Evolutionary conservation across 2,329 filamentous ascomycete species (phyloP).

Genomic region (Fusarium sulawesiense): DNA sequence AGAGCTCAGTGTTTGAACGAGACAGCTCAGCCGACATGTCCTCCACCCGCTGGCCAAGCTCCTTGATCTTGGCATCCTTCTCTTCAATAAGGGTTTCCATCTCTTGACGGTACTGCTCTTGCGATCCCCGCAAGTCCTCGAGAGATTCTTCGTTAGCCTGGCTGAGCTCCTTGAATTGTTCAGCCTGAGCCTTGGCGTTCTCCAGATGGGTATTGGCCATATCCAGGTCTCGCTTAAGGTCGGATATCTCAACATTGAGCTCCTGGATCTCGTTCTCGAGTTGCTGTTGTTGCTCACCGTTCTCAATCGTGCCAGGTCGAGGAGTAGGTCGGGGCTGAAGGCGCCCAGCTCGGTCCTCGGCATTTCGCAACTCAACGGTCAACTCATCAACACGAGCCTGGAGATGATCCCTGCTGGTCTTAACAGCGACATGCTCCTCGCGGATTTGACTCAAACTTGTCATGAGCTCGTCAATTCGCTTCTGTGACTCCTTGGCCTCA

Average conservation of each 20-base stretch:
- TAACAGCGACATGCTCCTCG: conserved; percentile 86
- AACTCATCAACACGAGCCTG: conserved; percentile 91
- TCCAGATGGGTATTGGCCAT: conserved; percentile 83
- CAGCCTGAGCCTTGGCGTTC: conserved; percentile 81
- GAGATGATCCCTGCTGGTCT: conserved; percentile 89
- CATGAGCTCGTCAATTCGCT: conserved; percentile 91
- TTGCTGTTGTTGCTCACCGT: conserved; percentile 60
- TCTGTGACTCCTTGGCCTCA: conserved; percentile 87
- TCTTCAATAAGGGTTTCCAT: conserved; percentile 79
- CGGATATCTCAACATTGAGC: conserved; percentile 82
- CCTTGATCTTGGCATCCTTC: conserved; percentile 82
- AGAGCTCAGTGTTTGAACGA: conserved; percentile 84
- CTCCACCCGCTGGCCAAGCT: conserved; percentile 84
- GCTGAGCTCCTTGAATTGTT: conserved; percentile 89
- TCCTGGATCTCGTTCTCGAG: conserved; percentile 77
- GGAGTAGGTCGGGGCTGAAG: conserved; percentile 83
- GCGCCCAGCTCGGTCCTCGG: conserved; percentile 86
- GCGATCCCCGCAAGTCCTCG: conserved; percentile 79
- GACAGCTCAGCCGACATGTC: conserved; percentile 86
- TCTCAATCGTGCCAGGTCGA: conserved; percentile 60
- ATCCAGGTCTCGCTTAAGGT: conserved; percentile 88
- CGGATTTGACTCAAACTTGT: conserved; percentile 81
- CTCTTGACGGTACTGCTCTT: conserved; percentile 89
- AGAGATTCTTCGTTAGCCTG: conserved; percentile 89
- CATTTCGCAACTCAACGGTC: conserved; percentile 85